These are phyloP conservation scores for Didymella pinodella DNA, from an alignment of 2,329 filamentous ascomycete species.

Conservation along the genomic window DNA sequence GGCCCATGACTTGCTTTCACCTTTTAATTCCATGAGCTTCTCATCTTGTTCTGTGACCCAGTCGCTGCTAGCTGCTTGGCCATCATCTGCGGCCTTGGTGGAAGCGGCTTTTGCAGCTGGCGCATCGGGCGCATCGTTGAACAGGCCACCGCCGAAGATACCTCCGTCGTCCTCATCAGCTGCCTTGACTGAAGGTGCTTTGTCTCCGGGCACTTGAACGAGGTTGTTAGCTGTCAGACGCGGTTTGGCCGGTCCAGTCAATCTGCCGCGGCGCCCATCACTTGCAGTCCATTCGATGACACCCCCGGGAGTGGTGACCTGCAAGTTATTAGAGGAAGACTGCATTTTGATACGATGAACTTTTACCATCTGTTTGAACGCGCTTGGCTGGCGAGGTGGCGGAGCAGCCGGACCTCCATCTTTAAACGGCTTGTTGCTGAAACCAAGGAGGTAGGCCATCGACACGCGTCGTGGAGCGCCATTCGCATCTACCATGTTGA, in stretches of 20 bases:
- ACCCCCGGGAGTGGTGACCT: slow-evolving; percentile 37
- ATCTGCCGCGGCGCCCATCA: slow-evolving; percentile 42
- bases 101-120: neutral
- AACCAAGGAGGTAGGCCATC: slow-evolving; percentile 40
- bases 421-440: slow-evolving; percentile 44
- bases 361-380: slow-evolving; percentile 28
- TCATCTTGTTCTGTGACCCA: slow-evolving; percentile 52
- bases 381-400: slow-evolving; percentile 16
- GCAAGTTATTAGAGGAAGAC: neutral
- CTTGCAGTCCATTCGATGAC: slow-evolving; percentile 45
- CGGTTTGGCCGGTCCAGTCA: slow-evolving; percentile 29
- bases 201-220: slow-evolving; percentile 22
- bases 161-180: neutral
- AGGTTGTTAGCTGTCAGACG: slow-evolving; percentile 28
- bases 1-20: slow-evolving; percentile 38
- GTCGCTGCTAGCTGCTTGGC: neutral
- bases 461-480: slow-evolving; percentile 31
- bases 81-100: neutral
- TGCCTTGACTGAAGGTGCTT: slow-evolving; percentile 1
- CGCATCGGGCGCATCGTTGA: neutral
- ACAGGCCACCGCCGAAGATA: neutral
- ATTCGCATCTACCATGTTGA: slow-evolving; percentile 26
- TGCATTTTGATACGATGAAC: accelerated
- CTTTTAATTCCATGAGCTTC: slow-evolving; percentile 50
- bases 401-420: slow-evolving; percentile 26